A percentile compares a stretch with the other conserved stretches of the same genome.
phyloP scores from a whole-genome alignment of 2,329 filamentous ascomycete species.

The Emmonsia crescens region DNA sequence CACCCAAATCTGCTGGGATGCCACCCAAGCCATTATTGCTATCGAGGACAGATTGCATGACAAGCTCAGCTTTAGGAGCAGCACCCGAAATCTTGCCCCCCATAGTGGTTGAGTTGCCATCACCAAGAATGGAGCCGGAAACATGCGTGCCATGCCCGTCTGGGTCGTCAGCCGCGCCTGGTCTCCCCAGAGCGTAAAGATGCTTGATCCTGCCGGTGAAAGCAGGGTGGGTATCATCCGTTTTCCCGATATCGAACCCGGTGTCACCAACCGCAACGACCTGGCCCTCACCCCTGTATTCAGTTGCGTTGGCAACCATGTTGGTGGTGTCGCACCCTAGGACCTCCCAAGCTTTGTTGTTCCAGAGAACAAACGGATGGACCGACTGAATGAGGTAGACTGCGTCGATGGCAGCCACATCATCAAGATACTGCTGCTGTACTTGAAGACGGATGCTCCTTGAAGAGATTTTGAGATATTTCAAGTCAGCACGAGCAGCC shows the following conservation, averaged over 20 bases:
- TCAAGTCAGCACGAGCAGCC: conserved; percentile 8
- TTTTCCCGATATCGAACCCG: conserved; percentile 15
- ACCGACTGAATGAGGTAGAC: conserved; percentile 13
- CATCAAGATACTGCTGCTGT: conserved; percentile 11
- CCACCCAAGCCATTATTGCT: conserved; percentile 8
- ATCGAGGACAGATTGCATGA: conserved; percentile 16
- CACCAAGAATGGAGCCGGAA: conserved; percentile 15
- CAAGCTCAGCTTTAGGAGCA: conserved; percentile 14
- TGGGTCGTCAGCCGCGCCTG: conserved; percentile 8
- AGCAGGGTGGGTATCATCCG: conserved; percentile 11
- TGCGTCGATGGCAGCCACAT: conserved; percentile 11
- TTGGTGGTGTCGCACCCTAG: conserved; percentile 8
- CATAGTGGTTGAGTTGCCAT: conserved; percentile 9
- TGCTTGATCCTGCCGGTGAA: conserved; percentile 14
- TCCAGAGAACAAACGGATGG: conserved; percentile 12
- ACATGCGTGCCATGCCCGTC: conserved; percentile 19
- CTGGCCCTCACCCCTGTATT: conserved; percentile 13
- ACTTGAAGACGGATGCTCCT: conserved; percentile 10
- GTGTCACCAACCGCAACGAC: conserved; percentile 17
- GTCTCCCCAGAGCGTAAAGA: conserved; percentile 9
- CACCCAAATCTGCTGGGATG: conserved; percentile 12
- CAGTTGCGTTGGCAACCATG: background rate
- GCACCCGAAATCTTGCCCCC: conserved; percentile 13
- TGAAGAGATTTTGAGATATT: conserved; percentile 1
- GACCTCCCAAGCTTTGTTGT: conserved; percentile 14